These are phyloP conservation scores for Fereydounia khargensis DNA, from an alignment of 1,284 basidiomycete genomes.

Conservation along the genomic window DNA sequence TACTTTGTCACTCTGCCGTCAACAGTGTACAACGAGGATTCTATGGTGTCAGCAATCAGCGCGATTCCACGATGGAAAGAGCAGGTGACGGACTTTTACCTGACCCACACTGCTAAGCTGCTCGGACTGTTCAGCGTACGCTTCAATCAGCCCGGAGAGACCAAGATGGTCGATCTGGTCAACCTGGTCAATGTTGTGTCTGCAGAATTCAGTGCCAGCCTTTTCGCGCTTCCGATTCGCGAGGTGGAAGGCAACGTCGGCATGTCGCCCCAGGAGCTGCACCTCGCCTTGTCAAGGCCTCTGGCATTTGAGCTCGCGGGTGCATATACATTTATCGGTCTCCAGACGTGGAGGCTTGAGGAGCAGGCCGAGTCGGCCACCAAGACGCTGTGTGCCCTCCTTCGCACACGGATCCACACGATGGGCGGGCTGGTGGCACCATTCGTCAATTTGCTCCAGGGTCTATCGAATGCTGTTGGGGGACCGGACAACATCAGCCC, in stretches of 20 bases:
- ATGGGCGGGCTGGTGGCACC: conserved; percentile 20
- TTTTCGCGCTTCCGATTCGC: conserved; percentile 27
- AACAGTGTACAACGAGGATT: conserved; percentile 18
- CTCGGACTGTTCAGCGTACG: conserved; percentile 14
- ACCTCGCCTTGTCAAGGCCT: conserved; percentile 12
- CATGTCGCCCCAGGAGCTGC: conserved; percentile 17
- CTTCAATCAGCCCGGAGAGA: conserved; percentile 5
- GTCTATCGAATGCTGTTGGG: conserved; percentile 27
- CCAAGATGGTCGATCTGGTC: conserved; percentile 23
- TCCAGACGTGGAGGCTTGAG: conserved; percentile 29
- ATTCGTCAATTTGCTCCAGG: conserved; percentile 19
- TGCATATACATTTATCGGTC: conserved; percentile 31
- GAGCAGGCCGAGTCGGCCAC: conserved; percentile 15
- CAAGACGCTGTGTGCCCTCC: conserved; percentile 23
- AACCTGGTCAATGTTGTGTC: conserved; percentile 26
- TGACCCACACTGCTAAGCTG: conserved; percentile 5
- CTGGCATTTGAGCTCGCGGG: conserved; percentile 36
- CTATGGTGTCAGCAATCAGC: conserved; percentile 19
- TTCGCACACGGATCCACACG: conserved; percentile 28
- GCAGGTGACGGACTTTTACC: conserved; percentile 17
- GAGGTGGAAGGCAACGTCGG: conserved; percentile 19
- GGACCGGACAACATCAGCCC: conserved; percentile 28
- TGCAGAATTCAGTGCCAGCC: conserved; percentile 22
- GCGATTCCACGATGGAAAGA: conserved; percentile 24
- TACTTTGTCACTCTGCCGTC: conserved; percentile 23